Evolutionary conservation across 495 filamentous ascomycete genomes (phyloP).

Genomic region (Penicillium soppii): DNA sequence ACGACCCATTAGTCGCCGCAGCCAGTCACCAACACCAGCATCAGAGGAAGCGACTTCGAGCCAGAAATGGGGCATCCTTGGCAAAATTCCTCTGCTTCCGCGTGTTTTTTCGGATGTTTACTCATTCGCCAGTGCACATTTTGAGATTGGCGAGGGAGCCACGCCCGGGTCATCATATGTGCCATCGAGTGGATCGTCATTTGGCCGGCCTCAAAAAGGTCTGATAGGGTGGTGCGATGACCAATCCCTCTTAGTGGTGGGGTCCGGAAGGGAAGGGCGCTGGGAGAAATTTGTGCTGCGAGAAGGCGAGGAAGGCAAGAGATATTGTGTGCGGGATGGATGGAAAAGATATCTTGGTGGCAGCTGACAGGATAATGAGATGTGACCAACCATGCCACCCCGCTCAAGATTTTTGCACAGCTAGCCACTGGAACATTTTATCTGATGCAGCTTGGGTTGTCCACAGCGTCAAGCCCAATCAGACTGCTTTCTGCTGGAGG

Average conservation of each 20-base stretch:
- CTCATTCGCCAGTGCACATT: conserved; percentile 69
- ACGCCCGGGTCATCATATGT: conserved; percentile 39
- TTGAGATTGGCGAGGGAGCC: conserved; percentile 75
- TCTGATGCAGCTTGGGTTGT: neutral
- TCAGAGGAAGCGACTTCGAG: conserved; percentile 49
- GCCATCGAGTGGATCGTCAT: conserved; percentile 44
- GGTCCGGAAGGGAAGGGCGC: conserved; percentile 74
- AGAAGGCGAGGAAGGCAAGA: conserved; percentile 61
- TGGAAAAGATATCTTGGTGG: conserved; percentile 77
- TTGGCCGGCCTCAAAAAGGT: conserved; percentile 67
- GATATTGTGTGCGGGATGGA: conserved; percentile 63
- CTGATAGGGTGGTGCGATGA: conserved; percentile 75
- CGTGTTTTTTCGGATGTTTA: conserved; percentile 82
- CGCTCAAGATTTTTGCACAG: neutral
- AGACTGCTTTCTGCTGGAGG: neutral
- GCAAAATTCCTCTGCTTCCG: conserved; percentile 75
- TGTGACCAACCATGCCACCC: neutral
- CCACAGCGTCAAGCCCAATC: neutral
- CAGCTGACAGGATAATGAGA: conserved; percentile 23
- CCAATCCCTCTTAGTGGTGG: conserved; percentile 66
- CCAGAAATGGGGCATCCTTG: conserved; percentile 78
- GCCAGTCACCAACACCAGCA: conserved; percentile 31
- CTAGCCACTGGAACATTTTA: neutral
- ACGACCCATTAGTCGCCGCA: conserved; percentile 31
- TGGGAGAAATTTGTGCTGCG: conserved; percentile 81